Evolutionary conservation across 1,284 basidiomycete species (phyloP), one percentile per base, ranked within the genome.

Genomic region (Meira nashicola): DNA sequence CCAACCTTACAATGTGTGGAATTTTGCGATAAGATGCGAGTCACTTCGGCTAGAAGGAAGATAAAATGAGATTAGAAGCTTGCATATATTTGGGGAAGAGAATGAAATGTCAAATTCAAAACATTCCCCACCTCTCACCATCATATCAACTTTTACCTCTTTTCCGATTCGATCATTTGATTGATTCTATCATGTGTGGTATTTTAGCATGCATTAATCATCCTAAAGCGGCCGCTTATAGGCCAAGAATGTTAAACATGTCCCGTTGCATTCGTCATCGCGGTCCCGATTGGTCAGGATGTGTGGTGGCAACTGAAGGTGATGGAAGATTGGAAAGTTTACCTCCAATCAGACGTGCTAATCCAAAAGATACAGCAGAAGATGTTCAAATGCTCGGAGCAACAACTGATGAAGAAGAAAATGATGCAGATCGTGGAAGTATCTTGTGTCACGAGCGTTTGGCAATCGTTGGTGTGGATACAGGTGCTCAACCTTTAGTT

Each of bases 381-480:
- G n/a, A 48, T 25, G 8, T 33, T 33, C 28, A 33, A 33, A 33
- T 33, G 28, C 28, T 33, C 28, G 28, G 28, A 33, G 28, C 28
- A 33, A 33, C 28, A 8, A 23, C 17, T 12, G 50, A 53, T 5
- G 50, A 53, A 53, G 50, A 53, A 19, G 37, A 39, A 14, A 62
- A 55, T 39, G 71, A 76, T 49, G 55, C 66, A 43, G 70, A 73
- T 25, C 51, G 37, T 41, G 76, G 76, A 25, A 70, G 67, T 57
- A 73, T 78, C 28, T 74, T 80, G 54, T 80, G 80, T 62, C 80
- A 81, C 70, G 80, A 81, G 70, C 75, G 80, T 67, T 83, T 99
- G 55, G 95, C 95, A 46, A 91, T 99, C 79, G 95, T 98, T 63
- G 95, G 95, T 76, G 92, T 99, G 95, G 94, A 97, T 79, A 90